Evolutionary conservation across 352 stramenopile genomes (phyloP), one percentile per base, ranked within the genome.

Genomic region (Phytophthora europaea): DNA sequence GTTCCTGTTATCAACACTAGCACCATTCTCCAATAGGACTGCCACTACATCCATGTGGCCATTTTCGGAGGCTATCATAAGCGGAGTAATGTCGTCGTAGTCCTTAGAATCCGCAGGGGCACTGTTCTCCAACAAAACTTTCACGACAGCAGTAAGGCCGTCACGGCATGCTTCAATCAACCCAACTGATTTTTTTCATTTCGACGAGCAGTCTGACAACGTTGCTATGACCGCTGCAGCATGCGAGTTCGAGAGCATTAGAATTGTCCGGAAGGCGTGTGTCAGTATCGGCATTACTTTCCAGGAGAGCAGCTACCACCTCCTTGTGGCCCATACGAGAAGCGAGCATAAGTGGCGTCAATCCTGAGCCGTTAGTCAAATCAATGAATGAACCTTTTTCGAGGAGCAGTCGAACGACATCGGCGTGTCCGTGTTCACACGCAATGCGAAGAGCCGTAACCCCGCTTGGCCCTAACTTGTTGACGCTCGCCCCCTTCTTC

Each of bases 371-470:
- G 22, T 58, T 60, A 5, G 48, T 36, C 9, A 43, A 38, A 16
- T 67, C 33, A 10, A 60, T 20, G n/a, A 23, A 20, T 33, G 28
- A 43, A 5, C 53, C 63, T n/a, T 64, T 43, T 52, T 65, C 31
- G 8, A 65, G 15, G 2, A 65, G 59, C n/a, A 57, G 20, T 18
- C 33, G 9, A 31, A 55, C 45, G 4, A 65, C 45, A 48, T 48
- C 33, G 6, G 12, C 6, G n/a, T 45, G 18, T 10, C 33, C 59
- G 13, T 26, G 33, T 31, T 43, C 22, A 28, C 5, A 28, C 22
- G 58, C 58, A 28, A 10, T 16, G 26, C 22, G 48, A 13, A 56
- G 50, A 33, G 50, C 50, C 6, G 50, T 38, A 18, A 28, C 47
- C 15, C 47, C 47, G 8, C 20, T 6, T 7, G 47, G n/a, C 2